Evolutionary conservation across 257 asterid genomes (phyloP).

Genomic region (Solanum etuberosum): DNA sequence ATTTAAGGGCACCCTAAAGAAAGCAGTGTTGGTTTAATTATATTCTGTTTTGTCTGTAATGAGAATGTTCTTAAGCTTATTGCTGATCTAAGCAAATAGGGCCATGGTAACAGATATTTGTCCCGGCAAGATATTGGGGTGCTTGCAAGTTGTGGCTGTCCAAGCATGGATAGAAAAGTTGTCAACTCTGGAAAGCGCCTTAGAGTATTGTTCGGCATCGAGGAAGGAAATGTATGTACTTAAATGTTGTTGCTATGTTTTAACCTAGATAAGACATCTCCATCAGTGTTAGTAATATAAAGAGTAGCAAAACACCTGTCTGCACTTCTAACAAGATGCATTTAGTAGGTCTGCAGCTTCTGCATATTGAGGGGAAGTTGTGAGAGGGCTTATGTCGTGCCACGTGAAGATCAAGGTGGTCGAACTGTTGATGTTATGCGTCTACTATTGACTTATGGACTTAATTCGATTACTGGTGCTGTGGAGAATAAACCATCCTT

Average conservation of each 20-base stretch:
- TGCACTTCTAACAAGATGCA: not conserved
- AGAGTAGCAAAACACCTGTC: not conserved
- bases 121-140: slow-evolving; percentile 51
- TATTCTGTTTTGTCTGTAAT: not conserved
- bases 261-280: not conserved
- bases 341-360: slow-evolving; percentile 77
- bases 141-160: slow-evolving; percentile 72
- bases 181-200: slow-evolving; percentile 92
- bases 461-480: slow-evolving; percentile 46
- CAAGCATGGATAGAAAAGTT: slow-evolving; percentile 79
- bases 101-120: slow-evolving; percentile 40
- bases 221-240: slow-evolving; percentile 78
- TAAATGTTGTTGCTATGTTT: not conserved
- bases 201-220: slow-evolving; percentile 58
- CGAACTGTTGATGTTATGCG: slow-evolving; percentile 90
- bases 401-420: slow-evolving; percentile 61
- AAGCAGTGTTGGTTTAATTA: not conserved
- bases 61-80: not conserved
- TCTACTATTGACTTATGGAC: slow-evolving; percentile 55
- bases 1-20: not conserved
- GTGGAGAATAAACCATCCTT: slow-evolving; percentile 66
- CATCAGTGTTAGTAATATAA: not conserved
- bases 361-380: slow-evolving; percentile 86
- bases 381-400: slow-evolving; percentile 69
- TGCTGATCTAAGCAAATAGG: not conserved